Evolutionary conservation across 169 alveolate genomes (phyloP).

Genomic region (Plasmodium cynomolgi): DNA sequence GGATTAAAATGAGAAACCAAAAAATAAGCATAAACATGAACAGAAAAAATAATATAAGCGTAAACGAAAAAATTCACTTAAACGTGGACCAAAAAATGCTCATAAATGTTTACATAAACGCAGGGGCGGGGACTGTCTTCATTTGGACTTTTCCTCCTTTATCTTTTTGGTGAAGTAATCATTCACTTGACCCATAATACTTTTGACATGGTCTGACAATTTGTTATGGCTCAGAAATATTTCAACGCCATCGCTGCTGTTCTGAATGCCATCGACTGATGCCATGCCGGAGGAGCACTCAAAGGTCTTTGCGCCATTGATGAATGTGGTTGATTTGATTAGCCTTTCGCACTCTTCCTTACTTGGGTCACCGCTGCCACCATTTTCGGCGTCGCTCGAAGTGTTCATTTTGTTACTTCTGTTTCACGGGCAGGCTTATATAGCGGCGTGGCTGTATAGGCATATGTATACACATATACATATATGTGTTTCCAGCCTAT

Average conservation of each 20-base stretch:
- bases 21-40: background rate
- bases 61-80: background rate
- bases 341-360: conserved; percentile 22
- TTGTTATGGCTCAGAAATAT: conserved; percentile 46
- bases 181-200: conserved; percentile 63
- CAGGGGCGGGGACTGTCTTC: background rate
- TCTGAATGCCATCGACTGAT: conserved; percentile 8
- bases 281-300: conserved; percentile 44
- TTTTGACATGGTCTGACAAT: conserved; percentile 40
- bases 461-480: conserved; percentile 5
- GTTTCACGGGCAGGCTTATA: background rate
- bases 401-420: conserved; percentile 16
- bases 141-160: conserved; percentile 26
- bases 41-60: background rate
- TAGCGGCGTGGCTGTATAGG: background rate
- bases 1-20: background rate
- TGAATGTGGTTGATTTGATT: conserved; percentile 45
- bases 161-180: conserved; percentile 61
- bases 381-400: background rate
- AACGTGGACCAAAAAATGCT: background rate
- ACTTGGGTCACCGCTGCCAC: background rate
- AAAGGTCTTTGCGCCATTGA: conserved; percentile 54
- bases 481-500: background rate
- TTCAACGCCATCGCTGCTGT: conserved; percentile 25
- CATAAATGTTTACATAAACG: background rate